A percentile compares a stretch with the other conserved stretches of the same genome.
Evolutionary conservation across 1,139 yeast genomes (phyloP).

Genomic region (Pneumocystis wakefieldiae): DNA sequence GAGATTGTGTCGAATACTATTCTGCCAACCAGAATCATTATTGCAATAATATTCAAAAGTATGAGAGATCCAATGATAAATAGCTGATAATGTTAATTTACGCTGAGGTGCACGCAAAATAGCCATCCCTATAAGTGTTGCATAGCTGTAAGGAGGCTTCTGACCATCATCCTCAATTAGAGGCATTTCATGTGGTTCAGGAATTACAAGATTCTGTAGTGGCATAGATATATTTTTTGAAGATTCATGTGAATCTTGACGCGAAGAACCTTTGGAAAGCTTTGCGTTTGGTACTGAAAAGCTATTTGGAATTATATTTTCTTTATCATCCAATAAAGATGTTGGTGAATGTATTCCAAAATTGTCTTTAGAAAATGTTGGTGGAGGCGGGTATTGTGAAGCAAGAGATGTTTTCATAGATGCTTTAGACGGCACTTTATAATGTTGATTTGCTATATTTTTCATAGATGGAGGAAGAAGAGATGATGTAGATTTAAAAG

Average conservation of each 20-base stretch:
- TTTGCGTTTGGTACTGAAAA: neutral
- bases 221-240: neutral
- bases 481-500: neutral
- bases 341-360: neutral
- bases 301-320: neutral
- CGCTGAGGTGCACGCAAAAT: conserved; percentile 71
- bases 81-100: conserved; percentile 73
- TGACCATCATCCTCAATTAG: conserved; percentile 28
- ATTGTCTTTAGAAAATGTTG: neutral
- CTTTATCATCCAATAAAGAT: neutral
- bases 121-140: conserved; percentile 87
- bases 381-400: neutral
- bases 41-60: conserved; percentile 72
- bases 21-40: conserved; percentile 90
- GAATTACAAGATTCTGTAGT: neutral
- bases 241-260: neutral
- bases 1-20: conserved; percentile 73
- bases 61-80: conserved; percentile 82
- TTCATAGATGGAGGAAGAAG: neutral
- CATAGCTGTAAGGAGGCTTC: conserved; percentile 91
- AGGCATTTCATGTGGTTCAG: conserved; percentile 3
- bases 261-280: neutral
- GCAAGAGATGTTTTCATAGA: neutral
- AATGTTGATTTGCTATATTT: neutral
- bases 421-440: neutral